phyloP scores from a whole-genome alignment of 108 stramenopile genomes.

The Conticribra guillardii region DNA sequence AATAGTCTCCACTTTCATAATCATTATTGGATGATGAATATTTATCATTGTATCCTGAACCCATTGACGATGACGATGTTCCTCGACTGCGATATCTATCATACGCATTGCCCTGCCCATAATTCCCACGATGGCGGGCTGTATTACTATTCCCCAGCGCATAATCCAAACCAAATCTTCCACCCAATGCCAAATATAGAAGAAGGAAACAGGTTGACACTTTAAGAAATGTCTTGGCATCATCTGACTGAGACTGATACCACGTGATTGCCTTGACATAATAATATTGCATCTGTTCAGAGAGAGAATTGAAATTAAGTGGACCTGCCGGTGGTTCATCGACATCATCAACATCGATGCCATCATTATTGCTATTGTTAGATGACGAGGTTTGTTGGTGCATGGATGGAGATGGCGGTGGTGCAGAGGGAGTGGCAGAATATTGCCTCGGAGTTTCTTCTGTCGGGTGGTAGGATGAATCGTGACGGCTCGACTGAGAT shows the following conservation, averaged over 20 bases:
- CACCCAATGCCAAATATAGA: conserved; percentile 82
- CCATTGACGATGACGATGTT: not conserved
- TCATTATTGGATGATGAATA: conserved; percentile 14
- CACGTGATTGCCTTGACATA: conserved; percentile 31
- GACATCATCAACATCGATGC: conserved; percentile 52
- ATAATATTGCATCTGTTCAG: conserved; percentile 53
- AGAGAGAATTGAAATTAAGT: conserved; percentile 25
- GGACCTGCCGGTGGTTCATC: conserved; percentile 9
- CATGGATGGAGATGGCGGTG: conserved; percentile 3
- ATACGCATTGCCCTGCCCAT: conserved; percentile 63
- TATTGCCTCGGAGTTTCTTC: conserved; percentile 7
- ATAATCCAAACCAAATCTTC: conserved; percentile 74
- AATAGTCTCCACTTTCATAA: not conserved
- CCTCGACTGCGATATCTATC: conserved; percentile 48
- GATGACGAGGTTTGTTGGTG: conserved; percentile 4
- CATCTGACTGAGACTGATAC: conserved; percentile 66
- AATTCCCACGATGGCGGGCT: conserved; percentile 51
- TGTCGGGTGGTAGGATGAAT: not conserved
- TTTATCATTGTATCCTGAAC: conserved; percentile 1
- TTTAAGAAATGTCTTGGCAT: conserved; percentile 62
- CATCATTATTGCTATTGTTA: conserved; percentile 19
- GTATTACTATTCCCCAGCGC: conserved; percentile 8
- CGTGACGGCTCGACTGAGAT: conserved; percentile 1
- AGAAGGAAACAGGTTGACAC: conserved; percentile 51
- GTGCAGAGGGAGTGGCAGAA: conserved; percentile 20